A percentile compares a stretch with the other conserved stretches of the same genome.
These are phyloP conservation scores for Asterophora lycoperdoides DNA, from an alignment of 768 basidiomycete genomes.

Conservation along the genomic window DNA sequence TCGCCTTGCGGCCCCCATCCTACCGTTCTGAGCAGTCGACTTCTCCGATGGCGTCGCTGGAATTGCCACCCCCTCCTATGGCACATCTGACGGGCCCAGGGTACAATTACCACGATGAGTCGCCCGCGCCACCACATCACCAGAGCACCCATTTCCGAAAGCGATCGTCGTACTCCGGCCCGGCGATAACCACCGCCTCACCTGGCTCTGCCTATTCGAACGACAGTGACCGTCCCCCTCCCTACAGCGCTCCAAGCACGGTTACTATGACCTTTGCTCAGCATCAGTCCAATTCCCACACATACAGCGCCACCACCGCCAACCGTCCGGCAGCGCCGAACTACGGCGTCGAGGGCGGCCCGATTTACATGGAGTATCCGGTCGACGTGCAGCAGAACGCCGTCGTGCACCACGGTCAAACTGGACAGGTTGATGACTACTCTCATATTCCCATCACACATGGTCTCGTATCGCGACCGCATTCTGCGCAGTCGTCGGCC, in stretches of 20 bases:
- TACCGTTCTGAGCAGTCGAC: slow-evolving; percentile 27
- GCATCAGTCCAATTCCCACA: neutral
- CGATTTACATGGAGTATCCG: slow-evolving; percentile 8
- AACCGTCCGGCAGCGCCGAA: slow-evolving; percentile 2
- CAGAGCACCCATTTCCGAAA: slow-evolving; percentile 19
- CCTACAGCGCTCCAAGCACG: slow-evolving; percentile 20
- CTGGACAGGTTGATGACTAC: slow-evolving; percentile 16
- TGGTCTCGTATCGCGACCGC: slow-evolving; percentile 23
- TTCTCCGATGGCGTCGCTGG: slow-evolving; percentile 28
- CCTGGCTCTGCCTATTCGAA: slow-evolving; percentile 11
- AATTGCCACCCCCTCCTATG: slow-evolving; percentile 38
- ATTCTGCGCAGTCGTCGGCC: slow-evolving; percentile 19
- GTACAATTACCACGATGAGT: slow-evolving; percentile 24
- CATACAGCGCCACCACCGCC: slow-evolving; percentile 4
- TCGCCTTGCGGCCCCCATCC: slow-evolving; percentile 33
- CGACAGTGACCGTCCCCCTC: slow-evolving; percentile 15
- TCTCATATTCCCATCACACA: slow-evolving; percentile 22
- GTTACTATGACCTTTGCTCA: slow-evolving; percentile 15
- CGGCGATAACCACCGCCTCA: slow-evolving; percentile 9
- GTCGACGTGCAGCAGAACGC: slow-evolving; percentile 8
- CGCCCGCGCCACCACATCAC: slow-evolving; percentile 17
- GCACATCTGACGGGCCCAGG: slow-evolving; percentile 24
- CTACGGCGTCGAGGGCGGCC: slow-evolving; percentile 5
- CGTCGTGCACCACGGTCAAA: slow-evolving; percentile 8
- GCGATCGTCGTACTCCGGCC: slow-evolving; percentile 20